Evolutionary conservation across 1,139 yeast genomes (phyloP).

Genomic region (Zygoascus sp.): DNA sequence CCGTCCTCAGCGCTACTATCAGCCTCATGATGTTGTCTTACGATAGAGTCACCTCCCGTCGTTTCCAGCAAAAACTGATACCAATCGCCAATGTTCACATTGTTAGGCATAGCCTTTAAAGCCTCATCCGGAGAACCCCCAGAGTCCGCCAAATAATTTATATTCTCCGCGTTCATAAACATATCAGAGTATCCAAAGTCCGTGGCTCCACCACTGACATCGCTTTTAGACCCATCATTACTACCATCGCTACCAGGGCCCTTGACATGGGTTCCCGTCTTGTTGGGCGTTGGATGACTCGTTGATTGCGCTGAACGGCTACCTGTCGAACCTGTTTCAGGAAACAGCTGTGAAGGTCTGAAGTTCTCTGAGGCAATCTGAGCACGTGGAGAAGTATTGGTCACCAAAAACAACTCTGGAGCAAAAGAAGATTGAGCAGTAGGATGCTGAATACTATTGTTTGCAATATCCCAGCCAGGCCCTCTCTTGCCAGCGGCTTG

Average conservation of each 20-base stretch:
- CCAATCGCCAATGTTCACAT: constrained; percentile 39
- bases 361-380: constrained; percentile 31
- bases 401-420: constrained; percentile 35
- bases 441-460: background rate
- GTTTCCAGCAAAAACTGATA: constrained; percentile 34
- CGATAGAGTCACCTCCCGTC: constrained; percentile 13
- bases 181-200: constrained; percentile 8
- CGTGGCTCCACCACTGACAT: background rate
- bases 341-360: constrained; percentile 39
- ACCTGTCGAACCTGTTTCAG: constrained; percentile 26
- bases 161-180: constrained; percentile 6
- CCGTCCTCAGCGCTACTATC: background rate
- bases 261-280: constrained; percentile 2
- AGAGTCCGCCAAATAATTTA: background rate
- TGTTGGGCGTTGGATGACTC: constrained; percentile 2
- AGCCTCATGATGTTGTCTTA: background rate
- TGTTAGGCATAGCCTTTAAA: constrained; percentile 14
- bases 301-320: constrained; percentile 10
- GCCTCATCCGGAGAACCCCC: background rate
- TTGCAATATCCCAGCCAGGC: background rate
- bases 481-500: background rate
- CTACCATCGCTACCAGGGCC: constrained; percentile 3
- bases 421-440: constrained; percentile 12
- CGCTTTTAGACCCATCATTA: background rate
- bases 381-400: constrained; percentile 32